Percentiles rank a stretch among this genome's conserved stretches.
Evolutionary conservation across 495 filamentous ascomycete genomes (phyloP).

Genomic region (Hypoxylon fragiforme): DNA sequence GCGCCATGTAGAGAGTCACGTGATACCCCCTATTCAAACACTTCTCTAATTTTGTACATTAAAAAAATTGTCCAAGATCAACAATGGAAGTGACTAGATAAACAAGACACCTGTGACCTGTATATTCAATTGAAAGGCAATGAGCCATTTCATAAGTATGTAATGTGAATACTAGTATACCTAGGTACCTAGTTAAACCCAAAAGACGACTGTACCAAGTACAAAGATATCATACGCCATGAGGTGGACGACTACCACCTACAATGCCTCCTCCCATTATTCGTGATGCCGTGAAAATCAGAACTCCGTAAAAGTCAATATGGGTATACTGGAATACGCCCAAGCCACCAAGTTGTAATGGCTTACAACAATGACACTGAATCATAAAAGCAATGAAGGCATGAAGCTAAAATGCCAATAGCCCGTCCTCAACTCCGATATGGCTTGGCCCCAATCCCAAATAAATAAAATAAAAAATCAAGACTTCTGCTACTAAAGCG

Average conservation of each 20-base stretch:
- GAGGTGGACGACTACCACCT: not conserved
- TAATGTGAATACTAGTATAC: not conserved
- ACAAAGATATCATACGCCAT: too few species aligned
- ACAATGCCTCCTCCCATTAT: not conserved
- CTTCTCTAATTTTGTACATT: not conserved
- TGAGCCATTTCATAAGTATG: not conserved
- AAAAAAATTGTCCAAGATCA: too few species aligned
- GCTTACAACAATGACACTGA: conserved; percentile 2
- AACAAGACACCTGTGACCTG: too few species aligned
- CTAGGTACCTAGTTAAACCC: not conserved
- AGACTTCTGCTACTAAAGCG: too few species aligned
- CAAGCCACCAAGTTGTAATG: conserved; percentile 4
- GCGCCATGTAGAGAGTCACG: not conserved
- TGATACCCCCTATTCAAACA: not conserved
- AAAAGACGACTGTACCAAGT: too few species aligned
- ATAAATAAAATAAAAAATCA: too few species aligned
- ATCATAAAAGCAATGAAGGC: conserved; percentile 1
- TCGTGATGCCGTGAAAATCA: conserved; percentile 2
- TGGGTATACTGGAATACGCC: conserved; percentile 31
- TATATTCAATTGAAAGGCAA: too few species aligned
- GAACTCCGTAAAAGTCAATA: not conserved
- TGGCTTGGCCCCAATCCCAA: too few species aligned
- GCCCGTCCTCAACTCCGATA: conserved; percentile 14
- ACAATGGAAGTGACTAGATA: too few species aligned
- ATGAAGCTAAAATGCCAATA: too few species aligned